Evolutionary conservation across 2,329 filamentous ascomycete species (phyloP).

Genomic region (Rhynchosporium agropyri): DNA sequence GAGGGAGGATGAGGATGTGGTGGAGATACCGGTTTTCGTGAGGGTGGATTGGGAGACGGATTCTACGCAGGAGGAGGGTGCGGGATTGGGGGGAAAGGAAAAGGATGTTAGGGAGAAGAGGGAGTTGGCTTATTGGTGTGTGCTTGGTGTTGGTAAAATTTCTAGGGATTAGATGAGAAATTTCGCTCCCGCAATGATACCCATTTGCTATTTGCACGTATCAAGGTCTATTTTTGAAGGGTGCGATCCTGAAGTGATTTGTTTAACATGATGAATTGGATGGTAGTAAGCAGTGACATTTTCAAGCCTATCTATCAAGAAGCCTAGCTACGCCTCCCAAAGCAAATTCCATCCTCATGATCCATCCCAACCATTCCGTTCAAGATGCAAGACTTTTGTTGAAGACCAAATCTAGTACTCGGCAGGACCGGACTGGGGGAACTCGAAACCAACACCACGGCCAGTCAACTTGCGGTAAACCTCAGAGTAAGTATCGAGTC

Average conservation of each 20-base stretch:
- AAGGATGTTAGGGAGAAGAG: conserved; percentile 73
- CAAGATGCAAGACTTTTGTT: conserved; percentile 36
- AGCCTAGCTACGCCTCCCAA: conserved; percentile 37
- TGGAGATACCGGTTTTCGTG: conserved; percentile 95
- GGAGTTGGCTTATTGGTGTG: conserved; percentile 95
- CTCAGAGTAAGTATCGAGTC: conserved; percentile 99
- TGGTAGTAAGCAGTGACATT: conserved; percentile 33
- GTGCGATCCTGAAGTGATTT: background rate
- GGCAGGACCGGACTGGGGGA: conserved; percentile 78
- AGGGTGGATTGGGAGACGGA: conserved; percentile 87
- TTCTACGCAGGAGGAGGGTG: conserved; percentile 57
- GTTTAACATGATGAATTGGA: conserved; percentile 20
- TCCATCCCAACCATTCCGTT: conserved; percentile 40
- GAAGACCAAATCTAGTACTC: conserved; percentile 70
- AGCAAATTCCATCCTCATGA: conserved; percentile 31
- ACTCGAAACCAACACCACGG: conserved; percentile 97
- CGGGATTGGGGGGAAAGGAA: conserved; percentile 47
- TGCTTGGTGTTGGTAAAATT: conserved; percentile 84
- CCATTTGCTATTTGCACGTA: conserved; percentile 36
- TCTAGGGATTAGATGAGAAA: conserved; percentile 48
- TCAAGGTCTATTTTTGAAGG: background rate
- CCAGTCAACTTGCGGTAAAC: conserved; percentile 98
- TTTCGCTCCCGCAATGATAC: conserved; percentile 34
- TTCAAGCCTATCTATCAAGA: conserved; percentile 32
- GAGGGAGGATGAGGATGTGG: conserved; percentile 59